Evolutionary conservation across 805 yeast species (phyloP), one percentile per base, ranked within the genome.

Genomic region (Clavispora asparagi): DNA sequence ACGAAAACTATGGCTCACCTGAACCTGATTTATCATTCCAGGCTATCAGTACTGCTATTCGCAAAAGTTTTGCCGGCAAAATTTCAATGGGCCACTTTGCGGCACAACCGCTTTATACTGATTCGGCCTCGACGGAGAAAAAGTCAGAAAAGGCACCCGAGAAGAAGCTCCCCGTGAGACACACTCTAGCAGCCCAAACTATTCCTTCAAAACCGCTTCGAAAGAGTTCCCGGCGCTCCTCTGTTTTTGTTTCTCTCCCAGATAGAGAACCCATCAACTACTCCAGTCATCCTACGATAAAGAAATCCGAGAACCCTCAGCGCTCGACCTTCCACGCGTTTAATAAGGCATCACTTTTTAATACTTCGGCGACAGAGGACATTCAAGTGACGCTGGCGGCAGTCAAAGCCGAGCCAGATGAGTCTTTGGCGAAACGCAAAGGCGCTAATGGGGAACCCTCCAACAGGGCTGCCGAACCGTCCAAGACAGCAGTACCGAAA

Each of bases 41-140:
- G 47, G 76, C 76, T 0, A 74, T 74, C n/a, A 67, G 74, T 48
- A 65, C 68, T 6, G 73, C 77, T 2, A 73, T 75, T 8, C 54
- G 78, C 27, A 75, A 73, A 48, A 73, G 77, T 44, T 65, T 72
- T 7, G 71, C 76, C 0, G 68, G 65, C 28, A 70, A 67, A 40
- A 44, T 50, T 10, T 55, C 58, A 17, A 44, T 41, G 43, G 51
- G 32, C 23, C 46, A 36, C 23, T 29, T 42, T 23, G 14, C 40
- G 4, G 39, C 40, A 12, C 38, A 14, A 12, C 39, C 43, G 17
- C 39, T 14, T 13, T 25, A 27, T 16, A 6, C 29, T 17, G 33
- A 17, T 10, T 4, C 27, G 3, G 1, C 37, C 2, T 11, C 13
- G 2, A 10, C 25, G 2, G 25, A 33, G 16, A 17, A 33, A 33